Evolutionary conservation across 208 protist genomes (phyloP).

Genomic region (Acanthamoeba castellanii): DNA sequence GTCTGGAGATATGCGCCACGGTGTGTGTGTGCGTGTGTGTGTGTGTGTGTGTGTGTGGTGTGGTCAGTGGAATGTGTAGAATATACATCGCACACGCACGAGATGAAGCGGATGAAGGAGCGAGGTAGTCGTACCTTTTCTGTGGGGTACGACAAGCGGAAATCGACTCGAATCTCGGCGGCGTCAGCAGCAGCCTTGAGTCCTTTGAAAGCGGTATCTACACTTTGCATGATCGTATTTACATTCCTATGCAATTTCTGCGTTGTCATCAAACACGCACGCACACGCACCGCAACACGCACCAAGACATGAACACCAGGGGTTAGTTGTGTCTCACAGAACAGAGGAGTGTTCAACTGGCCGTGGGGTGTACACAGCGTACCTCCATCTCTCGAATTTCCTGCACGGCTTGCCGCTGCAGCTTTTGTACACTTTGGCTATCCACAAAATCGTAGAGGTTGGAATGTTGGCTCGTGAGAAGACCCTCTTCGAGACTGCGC

Average conservation of each 20-base stretch:
- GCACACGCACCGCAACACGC: no score
- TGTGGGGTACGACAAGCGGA: conserved; percentile 41
- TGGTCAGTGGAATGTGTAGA: no score
- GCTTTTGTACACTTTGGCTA: conserved; percentile 20
- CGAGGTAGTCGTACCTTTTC: not conserved
- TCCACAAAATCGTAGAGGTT: conserved; percentile 61
- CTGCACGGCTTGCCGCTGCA: conserved; percentile 9
- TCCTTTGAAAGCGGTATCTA: not conserved
- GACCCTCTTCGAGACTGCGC: not conserved
- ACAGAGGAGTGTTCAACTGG: not conserved
- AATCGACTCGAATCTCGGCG: conserved; percentile 45
- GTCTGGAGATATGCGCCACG: not conserved
- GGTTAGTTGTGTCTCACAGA: not conserved
- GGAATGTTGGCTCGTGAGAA: not conserved
- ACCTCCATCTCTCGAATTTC: conserved; percentile 50
- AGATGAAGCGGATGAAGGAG: not conserved
- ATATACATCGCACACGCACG: not conserved
- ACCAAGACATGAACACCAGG: not conserved
- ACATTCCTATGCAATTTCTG: conserved; percentile 46
- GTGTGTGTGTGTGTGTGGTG: no score
- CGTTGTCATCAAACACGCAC: not conserved
- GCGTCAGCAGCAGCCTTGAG: not conserved
- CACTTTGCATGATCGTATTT: not conserved
- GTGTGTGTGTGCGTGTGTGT: no score
- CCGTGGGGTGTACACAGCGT: not conserved